Evolutionary conservation across 306 rosid species (phyloP).

Genomic region (Hylodesmum podocarpum): DNA sequence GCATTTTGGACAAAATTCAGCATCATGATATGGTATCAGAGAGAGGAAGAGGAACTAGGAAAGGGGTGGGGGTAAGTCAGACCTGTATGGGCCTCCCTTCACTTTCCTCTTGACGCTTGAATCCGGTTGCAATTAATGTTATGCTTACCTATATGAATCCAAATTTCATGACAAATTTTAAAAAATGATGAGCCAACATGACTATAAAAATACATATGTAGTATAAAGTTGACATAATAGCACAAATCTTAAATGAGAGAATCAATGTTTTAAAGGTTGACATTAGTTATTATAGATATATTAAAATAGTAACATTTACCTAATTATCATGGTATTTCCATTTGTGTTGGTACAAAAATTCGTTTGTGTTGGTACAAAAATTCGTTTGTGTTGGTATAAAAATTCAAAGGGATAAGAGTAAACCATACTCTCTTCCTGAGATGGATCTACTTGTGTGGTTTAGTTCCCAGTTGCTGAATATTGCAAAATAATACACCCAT

Average conservation of each 20-base stretch:
- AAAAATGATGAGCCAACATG: neutral
- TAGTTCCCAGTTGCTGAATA: neutral
- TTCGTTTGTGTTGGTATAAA: neutral
- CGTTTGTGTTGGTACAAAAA: neutral
- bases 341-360: neutral
- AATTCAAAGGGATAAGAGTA: neutral
- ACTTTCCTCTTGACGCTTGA: conserved; percentile 97
- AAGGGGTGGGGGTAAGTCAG: neutral
- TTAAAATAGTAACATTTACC: neutral
- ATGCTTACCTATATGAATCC: conserved; percentile 78
- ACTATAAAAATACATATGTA: neutral
- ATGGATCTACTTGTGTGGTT: conserved; percentile 50
- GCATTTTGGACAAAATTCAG: conserved; percentile 30
- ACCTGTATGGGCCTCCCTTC: conserved; percentile 83
- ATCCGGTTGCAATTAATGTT: conserved; percentile 96
- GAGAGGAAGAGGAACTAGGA: neutral
- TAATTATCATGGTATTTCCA: neutral
- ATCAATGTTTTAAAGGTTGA: neutral
- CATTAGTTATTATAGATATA: neutral
- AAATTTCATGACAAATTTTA: conserved; percentile 1
- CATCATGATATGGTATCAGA: conserved; percentile 15
- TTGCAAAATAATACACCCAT: conserved; percentile 8
- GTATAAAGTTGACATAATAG: neutral
- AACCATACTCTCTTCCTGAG: neutral
- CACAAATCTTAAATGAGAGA: neutral